These are phyloP conservation scores for Kregervanrija delftensis DNA, from an alignment of 805 yeast genomes.

Conservation along the genomic window DNA sequence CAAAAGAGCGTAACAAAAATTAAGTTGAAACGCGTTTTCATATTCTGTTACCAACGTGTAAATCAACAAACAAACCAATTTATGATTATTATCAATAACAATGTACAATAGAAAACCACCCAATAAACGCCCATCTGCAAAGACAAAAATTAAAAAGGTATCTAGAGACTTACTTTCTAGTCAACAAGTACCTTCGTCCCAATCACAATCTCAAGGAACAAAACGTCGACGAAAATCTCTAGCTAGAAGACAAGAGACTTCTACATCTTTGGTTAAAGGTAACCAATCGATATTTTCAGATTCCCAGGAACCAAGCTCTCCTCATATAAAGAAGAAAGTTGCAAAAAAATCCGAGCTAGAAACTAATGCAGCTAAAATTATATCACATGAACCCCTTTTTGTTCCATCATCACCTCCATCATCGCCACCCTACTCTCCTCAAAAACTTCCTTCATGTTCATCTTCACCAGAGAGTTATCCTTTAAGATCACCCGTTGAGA, in stretches of 20 bases:
- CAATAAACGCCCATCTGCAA: conserved; percentile 12
- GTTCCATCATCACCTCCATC: no score
- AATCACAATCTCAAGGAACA: neutral
- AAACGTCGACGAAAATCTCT: conserved; percentile 1
- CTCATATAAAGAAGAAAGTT: neutral
- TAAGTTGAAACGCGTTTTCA: no score
- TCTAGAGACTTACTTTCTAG: conserved; percentile 5
- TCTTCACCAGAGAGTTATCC: no score
- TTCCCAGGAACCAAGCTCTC: neutral
- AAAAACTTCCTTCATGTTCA: no score
- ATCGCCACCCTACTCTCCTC: no score
- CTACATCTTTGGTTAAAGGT: conserved; percentile 7
- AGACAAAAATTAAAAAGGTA: conserved; percentile 6
- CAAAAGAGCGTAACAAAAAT: no score
- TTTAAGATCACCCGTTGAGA: no score
- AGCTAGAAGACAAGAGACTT: conserved; percentile 1
- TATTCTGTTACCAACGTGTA: no score
- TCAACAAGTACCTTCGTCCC: conserved; percentile 6
- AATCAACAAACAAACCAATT: no score
- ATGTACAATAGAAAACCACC: no score
- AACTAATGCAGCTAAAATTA: neutral
- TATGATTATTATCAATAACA: no score
- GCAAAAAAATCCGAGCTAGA: neutral
- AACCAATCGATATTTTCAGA: conserved; percentile 10
- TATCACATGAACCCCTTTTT: no score